phyloP scores from a whole-genome alignment of 2,329 filamentous ascomycete genomes.

The Ceratocystis papillata region DNA sequence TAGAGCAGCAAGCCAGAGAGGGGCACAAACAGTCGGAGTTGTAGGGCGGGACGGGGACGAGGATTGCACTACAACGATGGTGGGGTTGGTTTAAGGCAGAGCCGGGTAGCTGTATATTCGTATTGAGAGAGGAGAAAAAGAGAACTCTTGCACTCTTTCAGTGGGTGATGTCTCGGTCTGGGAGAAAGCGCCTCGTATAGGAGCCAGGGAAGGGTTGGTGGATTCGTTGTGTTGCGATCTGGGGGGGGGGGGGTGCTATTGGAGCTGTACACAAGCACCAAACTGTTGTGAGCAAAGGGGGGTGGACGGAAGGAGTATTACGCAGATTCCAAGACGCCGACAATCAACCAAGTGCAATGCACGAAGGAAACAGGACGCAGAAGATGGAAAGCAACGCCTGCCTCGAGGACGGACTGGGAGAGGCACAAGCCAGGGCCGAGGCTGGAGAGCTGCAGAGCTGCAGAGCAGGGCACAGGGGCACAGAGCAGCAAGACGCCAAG shows the following conservation, averaged over 20 bases:
- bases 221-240: background rate
- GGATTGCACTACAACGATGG: background rate
- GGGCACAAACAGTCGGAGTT: background rate
- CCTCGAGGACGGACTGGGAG: background rate
- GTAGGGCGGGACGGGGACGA: background rate
- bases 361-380: background rate
- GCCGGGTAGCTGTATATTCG: background rate
- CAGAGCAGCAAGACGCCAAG: background rate
- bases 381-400: background rate
- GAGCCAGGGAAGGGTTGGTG: background rate
- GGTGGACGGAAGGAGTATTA: background rate
- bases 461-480: background rate
- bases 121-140: background rate
- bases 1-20: background rate
- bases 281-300: background rate
- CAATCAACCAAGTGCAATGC: background rate
- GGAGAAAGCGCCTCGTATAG: slow-evolving; percentile 4
- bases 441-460: background rate
- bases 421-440: background rate
- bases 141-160: background rate
- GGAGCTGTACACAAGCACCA: background rate
- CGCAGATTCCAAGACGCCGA: too few species aligned
- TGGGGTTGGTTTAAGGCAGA: background rate
- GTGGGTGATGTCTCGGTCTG: background rate
- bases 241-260: background rate